Evolutionary conservation across 768 basidiomycete species (phyloP).

Genomic region (Bullera alba): DNA sequence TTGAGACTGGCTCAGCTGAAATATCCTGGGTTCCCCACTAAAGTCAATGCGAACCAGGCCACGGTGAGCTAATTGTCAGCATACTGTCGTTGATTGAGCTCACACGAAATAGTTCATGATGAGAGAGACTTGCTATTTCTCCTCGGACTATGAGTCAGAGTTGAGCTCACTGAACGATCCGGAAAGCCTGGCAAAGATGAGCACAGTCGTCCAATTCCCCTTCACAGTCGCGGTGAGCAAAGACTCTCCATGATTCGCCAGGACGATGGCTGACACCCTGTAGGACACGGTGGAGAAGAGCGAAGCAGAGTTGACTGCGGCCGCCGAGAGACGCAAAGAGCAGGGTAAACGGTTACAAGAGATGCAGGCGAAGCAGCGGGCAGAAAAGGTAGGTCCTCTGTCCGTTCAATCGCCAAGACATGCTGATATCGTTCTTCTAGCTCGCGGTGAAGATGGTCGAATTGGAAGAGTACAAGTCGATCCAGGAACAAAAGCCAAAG

Average conservation of each 20-base stretch:
- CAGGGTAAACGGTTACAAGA: conserved; percentile 85
- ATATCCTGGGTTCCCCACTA: conserved; percentile 84
- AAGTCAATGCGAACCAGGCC: conserved; percentile 68
- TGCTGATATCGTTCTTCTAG: conserved; percentile 8
- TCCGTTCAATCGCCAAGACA: too few relatives aligned
- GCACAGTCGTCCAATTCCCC: conserved; percentile 81
- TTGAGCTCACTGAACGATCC: conserved; percentile 68
- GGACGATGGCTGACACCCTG: not conserved
- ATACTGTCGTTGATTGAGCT: not conserved
- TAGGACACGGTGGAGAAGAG: conserved; percentile 69
- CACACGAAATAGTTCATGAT: conserved; percentile 82
- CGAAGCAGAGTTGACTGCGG: conserved; percentile 75
- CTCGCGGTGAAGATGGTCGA: conserved; percentile 40
- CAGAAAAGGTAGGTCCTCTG: conserved; percentile 63
- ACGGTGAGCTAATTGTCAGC: conserved; percentile 53
- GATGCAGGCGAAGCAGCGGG: conserved; percentile 72
- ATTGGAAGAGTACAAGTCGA: conserved; percentile 54
- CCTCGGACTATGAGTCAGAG: conserved; percentile 64
- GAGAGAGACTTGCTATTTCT: conserved; percentile 75
- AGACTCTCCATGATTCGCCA: not conserved
- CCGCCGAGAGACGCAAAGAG: conserved; percentile 73
- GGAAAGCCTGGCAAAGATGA: conserved; percentile 55
- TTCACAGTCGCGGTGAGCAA: conserved; percentile 51
- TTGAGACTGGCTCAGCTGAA: conserved; percentile 91
- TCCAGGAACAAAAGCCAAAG: conserved; percentile 15